Evolutionary conservation across 345 rosid genomes (phyloP).

Genomic region (Draba incana): DNA sequence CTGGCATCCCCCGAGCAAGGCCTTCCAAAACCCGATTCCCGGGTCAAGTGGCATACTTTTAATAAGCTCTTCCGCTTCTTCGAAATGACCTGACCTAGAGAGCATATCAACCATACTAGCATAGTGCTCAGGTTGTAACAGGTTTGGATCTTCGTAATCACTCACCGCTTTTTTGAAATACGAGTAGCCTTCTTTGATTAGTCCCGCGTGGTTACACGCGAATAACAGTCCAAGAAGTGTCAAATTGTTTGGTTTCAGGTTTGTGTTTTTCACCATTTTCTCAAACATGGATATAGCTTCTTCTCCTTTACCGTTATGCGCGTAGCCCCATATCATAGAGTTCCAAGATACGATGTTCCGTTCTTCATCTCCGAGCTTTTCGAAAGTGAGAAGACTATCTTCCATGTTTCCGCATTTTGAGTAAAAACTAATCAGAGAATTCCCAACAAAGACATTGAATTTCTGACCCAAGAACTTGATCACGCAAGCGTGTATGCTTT

Average conservation of each 20-base stretch:
- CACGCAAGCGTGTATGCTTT: slow-evolving; percentile 69
- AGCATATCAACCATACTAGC: slow-evolving; percentile 87
- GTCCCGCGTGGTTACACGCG: slow-evolving; percentile 84
- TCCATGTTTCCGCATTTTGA: slow-evolving; percentile 84
- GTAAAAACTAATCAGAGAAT: slow-evolving; percentile 74
- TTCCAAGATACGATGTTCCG: slow-evolving; percentile 68
- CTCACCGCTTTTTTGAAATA: slow-evolving; percentile 56
- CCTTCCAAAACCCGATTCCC: slow-evolving; percentile 90
- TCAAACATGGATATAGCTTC: slow-evolving; percentile 62
- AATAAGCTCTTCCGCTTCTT: slow-evolving; percentile 62
- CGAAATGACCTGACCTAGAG: slow-evolving; percentile 63
- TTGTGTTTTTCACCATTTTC: slow-evolving; percentile 45
- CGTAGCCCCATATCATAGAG: slow-evolving; percentile 79
- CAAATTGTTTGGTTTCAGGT: slow-evolving; percentile 60
- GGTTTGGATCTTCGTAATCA: slow-evolving; percentile 37
- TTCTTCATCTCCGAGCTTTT: slow-evolving; percentile 42
- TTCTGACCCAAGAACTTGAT: slow-evolving; percentile 55
- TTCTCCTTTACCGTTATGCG: slow-evolving; percentile 75
- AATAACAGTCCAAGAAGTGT: slow-evolving; percentile 71
- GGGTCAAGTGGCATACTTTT: slow-evolving; percentile 63
- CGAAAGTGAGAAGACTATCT: slow-evolving; percentile 61
- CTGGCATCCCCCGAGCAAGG: slow-evolving; percentile 83
- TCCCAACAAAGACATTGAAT: slow-evolving; percentile 51
- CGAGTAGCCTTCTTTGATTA: slow-evolving; percentile 60
- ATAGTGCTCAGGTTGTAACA: slow-evolving; percentile 66